Base-by-base conservation (phyloP, 805 yeast species). In the Kazachstania viticola region DNA sequence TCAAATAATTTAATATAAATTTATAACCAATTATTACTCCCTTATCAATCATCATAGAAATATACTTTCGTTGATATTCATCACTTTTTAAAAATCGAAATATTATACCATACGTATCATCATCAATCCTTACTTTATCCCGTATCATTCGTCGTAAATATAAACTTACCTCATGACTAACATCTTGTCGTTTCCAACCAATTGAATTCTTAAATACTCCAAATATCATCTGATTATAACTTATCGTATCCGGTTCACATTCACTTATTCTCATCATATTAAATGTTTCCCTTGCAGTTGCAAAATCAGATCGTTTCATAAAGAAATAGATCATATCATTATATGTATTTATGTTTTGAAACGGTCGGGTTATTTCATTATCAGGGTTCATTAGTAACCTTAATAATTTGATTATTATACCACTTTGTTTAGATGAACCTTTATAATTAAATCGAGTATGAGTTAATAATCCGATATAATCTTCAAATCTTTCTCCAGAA, bases 271-370 rank as follows among this genome's bases (percentile, higher is more conserved):
- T 52, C 67, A 69, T 62, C 39, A 65, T 66, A 1, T 52, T 49
- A 24, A 65, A 48, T 3, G 62, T 42, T 30, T 60, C 63, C 27
- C 62, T 50, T 37, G 67, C 57, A 3, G 63, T 51, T 0, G 62
- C 61, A 28, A 61, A 48, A 43, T 69, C 70, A 37, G 51, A 49
- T 25, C 51, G 54, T 13, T 41, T 36, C 14, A 59, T 48, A 40
- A 56, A 67, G 42, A 51, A 67, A 31, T 53, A 60, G 1, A 70
- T 55, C 12, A 54, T 42, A 35, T 57, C 56, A 37, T 65, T 65
- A 40, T 48, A 66, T 3, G 54, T 40, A 6, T 50, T 39, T 1
- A 56, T 37, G 9, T 54, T 50, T 22, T 60, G 44, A n/a, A 59
- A 39, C 2, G 41, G 41, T 3, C 47, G 21, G 0, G 66, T 56